Conservation (phyloP, 2,329 filamentous ascomycete genomes). For the Ustulina deusta region DNA sequence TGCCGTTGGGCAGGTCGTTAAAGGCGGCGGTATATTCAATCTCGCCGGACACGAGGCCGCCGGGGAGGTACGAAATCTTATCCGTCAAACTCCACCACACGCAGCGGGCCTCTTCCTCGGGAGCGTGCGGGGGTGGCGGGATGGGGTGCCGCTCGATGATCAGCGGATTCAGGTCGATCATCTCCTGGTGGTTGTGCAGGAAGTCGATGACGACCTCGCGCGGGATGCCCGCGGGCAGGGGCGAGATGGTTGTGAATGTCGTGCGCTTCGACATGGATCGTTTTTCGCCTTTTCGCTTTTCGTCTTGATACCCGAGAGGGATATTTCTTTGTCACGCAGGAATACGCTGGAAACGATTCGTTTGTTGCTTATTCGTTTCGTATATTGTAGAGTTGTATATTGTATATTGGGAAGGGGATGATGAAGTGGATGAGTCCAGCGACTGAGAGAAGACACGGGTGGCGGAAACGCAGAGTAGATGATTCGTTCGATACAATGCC, state of each 20-base stretch:
- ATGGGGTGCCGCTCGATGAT: conserved; percentile 79
- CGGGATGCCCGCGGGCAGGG: conserved; percentile 75
- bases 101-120: conserved; percentile 77
- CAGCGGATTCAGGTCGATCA: conserved; percentile 90
- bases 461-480: conserved; percentile 7
- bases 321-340: background rate
- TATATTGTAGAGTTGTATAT: background rate
- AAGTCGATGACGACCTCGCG: conserved; percentile 79
- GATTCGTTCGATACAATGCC: conserved; percentile 11
- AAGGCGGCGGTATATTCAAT: conserved; percentile 86
- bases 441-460: conserved; percentile 1
- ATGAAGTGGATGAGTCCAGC: background rate
- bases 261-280: conserved; percentile 73
- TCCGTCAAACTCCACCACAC: conserved; percentile 86
- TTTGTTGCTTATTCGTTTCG: background rate
- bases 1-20: conserved; percentile 75
- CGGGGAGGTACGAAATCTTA: conserved; percentile 65
- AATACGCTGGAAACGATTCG: background rate
- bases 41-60: conserved; percentile 55
- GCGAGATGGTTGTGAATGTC: conserved; percentile 82
- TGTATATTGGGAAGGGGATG: background rate
- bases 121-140: conserved; percentile 73
- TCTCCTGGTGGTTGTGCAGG: conserved; percentile 81
- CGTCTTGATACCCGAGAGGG: background rate
- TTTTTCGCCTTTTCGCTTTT: background rate